Base-by-base conservation (phyloP, 2,329 filamentous ascomycete species). In the Colletotrichum siamense region DNA sequence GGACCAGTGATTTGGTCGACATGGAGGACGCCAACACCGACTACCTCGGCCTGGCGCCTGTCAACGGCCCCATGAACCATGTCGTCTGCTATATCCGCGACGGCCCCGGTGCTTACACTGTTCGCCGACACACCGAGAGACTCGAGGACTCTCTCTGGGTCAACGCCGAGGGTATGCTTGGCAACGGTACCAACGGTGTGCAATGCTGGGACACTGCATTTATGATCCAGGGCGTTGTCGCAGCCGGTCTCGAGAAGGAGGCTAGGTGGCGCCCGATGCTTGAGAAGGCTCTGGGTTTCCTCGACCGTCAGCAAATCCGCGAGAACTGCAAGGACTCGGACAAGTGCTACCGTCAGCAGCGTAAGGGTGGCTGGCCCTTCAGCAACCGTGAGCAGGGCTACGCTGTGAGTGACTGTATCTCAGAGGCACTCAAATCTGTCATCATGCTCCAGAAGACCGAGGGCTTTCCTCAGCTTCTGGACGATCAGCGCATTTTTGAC, bases 191-290 rank as follows among this genome's bases (percentile, higher is more conserved):
- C 10, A 99, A 99, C 80, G 97, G 97, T n/a, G 96, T 99, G 2
- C 97, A 99, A 84, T 94, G 93, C 78, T 99, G 97, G 97, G 97
- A 99, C 82, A 99, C 97, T 0, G 91, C 96, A 1, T 99, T 99
- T 82, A 87, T 94, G 22, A 95, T 98, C 39, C 96, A 98, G 84
- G 94, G 95, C 1, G 91, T 95, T 8, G 91, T 95, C 69, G 95
- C 95, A 65, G 93, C 95, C 8, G 95, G 95, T 0, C 90, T 98
- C 30, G 93, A 94, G n/a, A 87, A 93, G 34, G 92, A 98, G 64
- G 88, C 92, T 15, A 92, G 93, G 80, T 98, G 95, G 92, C 91
- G 90, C 52, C 93, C 94, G 0, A 98, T 98, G 94, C 89, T 99
- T 32, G 89, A 89, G 9, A 96, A 94, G 82, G 95, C 96, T 0